Base-by-base conservation (phyloP, 495 filamentous ascomycete genomes). In the Pseudoneurospora amorphoporcata region DNA sequence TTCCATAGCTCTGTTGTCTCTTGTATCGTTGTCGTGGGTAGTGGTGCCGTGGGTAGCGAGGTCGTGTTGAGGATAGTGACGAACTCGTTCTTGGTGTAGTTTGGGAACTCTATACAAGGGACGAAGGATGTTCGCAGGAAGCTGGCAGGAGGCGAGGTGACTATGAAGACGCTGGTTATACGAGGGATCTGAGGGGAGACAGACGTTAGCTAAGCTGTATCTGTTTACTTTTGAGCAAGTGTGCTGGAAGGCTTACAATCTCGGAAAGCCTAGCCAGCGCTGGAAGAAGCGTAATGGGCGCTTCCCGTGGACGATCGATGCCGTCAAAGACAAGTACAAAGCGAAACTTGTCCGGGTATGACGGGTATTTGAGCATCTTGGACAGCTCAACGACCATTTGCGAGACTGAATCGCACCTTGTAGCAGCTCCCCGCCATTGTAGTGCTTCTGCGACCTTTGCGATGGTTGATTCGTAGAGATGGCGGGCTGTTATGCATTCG, bases 401-500 rank as follows among this genome's bases (percentile, higher is more conserved):
- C 69, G 90, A 90, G 53, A 95, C 81, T 70, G 89, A 92, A 78
- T 98, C 94, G 79, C 92, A 96, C 72, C 90, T 84, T 47, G 84
- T 76, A 7, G 77, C 80, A 70, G 74, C 76, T 79, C 77, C 73
- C 61, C 86, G 78, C 84, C 76, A 72, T 75, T 80, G 53, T 77
- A 91, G 42, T 79, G 84, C 79, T 80, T 88, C 81, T 73, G 88
- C 79, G 73, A 91, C 83, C 35, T 81, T 81, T 3, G 82, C 83
- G 8, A 90, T 79, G 1, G 87, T 89, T 37, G 84, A 86, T 77
- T 95, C 92, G 42, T 96, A 90, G 8, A 99, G 83, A 81, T 99
- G 95, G 38, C 95, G 90, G 0, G 88, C 90, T 0, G 94, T 97
- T 69, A 99, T 92, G 77, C 94, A 98, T 85, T 98, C 95, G 69